Evolutionary conservation across 257 asterid species (phyloP).

Genomic region (Solanum clarkiae): DNA sequence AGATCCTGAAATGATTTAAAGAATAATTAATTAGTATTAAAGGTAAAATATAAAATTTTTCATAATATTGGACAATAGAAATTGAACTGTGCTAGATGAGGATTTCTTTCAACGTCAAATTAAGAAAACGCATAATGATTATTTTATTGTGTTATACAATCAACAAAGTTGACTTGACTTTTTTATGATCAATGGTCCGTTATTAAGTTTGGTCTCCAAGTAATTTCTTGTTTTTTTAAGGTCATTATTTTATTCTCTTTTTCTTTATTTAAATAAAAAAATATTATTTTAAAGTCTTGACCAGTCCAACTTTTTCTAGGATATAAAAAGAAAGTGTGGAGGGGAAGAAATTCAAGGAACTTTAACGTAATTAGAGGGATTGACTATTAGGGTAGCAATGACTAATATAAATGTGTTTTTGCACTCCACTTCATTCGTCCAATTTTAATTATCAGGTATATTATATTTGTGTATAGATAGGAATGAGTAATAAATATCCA

Average conservation of each 20-base stretch:
- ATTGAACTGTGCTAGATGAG: too few species aligned
- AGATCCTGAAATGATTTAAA: too few species aligned
- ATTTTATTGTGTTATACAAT: neutral
- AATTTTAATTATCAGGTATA: too few species aligned
- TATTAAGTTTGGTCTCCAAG: neutral
- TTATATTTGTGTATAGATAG: neutral
- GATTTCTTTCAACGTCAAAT: neutral
- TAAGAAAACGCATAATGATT: neutral
- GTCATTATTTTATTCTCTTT: neutral
- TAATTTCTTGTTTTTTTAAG: neutral
- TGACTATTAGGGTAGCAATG: neutral
- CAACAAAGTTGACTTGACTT: neutral
- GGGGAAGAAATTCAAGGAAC: neutral
- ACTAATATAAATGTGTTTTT: neutral
- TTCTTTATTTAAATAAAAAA: neutral
- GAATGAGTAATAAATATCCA: too few species aligned
- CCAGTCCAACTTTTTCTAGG: neutral
- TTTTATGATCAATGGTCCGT: neutral
- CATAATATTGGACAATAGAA: too few species aligned
- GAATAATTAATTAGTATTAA: too few species aligned
- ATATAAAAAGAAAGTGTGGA: neutral
- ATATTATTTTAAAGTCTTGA: neutral
- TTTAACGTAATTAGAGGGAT: neutral
- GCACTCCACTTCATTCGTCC: too few species aligned
- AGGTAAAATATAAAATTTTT: too few species aligned